Evolutionary conservation across 140 eudicot genomes (phyloP), one percentile per base, ranked within the genome.

Genomic region (Oenanthe javanica): DNA sequence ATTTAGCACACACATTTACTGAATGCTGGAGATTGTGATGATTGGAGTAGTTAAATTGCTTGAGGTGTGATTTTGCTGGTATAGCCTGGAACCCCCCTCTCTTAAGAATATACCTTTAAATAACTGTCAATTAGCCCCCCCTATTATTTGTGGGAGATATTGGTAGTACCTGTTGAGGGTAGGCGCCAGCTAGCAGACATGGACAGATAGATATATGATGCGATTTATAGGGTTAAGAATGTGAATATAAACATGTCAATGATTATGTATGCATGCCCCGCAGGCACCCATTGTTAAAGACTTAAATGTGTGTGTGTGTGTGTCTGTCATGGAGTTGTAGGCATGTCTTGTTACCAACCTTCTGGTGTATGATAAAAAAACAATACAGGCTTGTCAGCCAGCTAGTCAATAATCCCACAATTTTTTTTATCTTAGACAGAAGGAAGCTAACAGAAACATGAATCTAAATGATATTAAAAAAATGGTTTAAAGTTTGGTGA

Each of bases 1-100:
- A 78, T 73, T 75, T 82, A 72, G 82, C 66, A 71, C 57, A 55
- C 64, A 72, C 76, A 23, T 72, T 64, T 10, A 45, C 11, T 49
- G 43, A 75, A 23, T 74, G 77, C 78, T 7, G 74, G 64, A 75
- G 81, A 14, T 51, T 79, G 61, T 82, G 80, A 77, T 47, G 78
- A 84, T n/a, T 50, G 63, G 25, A 75, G 23, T 23, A 14, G 79
- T 85, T 61, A 83, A 79, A 83, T 80, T 72, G 52, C 38, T 48
- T 43, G 59, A 76, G 82, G 49, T 49, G 80, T 74, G 61, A 78
- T 49, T 75, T 71, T 80, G 85, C 80, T 83, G 15, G 66, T 64
- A 45, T 66, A 83, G 85, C 83, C 79, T 61, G 82, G 70, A 79
- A 78, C 80, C 63, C 49, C 67, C 51, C 46, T 21, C 64, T 8